Percentiles rank a stretch among this genome's conserved stretches.
Evolutionary conservation across 2,329 filamentous ascomycete species (phyloP).

Genomic region (Cladosporium sp.): DNA sequence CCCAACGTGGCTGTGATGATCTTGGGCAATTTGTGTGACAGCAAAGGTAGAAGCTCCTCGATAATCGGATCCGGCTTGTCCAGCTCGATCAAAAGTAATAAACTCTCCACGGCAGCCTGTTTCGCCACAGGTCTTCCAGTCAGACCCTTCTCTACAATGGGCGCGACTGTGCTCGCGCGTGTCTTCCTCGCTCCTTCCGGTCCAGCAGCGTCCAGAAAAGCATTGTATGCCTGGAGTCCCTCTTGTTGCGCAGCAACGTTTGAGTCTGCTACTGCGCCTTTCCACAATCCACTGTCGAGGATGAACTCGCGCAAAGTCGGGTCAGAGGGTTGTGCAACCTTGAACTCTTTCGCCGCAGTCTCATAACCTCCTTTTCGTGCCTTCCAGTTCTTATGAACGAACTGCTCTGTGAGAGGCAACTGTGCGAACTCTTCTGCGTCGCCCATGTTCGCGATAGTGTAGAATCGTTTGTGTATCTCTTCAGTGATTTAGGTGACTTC

Average conservation of each 20-base stretch:
- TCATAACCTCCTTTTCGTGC: conserved; percentile 93
- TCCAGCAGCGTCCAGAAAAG: conserved; percentile 88
- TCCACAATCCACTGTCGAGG: conserved; percentile 82
- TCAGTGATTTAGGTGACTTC: not conserved
- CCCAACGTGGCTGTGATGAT: conserved; percentile 71
- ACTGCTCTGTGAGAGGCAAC: conserved; percentile 73
- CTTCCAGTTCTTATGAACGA: conserved; percentile 94
- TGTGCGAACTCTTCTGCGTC: conserved; percentile 83
- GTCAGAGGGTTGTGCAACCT: conserved; percentile 76
- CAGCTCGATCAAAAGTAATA: conserved; percentile 84
- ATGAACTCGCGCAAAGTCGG: conserved; percentile 83
- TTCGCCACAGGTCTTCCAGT: conserved; percentile 88
- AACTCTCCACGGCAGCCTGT: conserved; percentile 75
- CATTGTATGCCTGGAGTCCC: conserved; percentile 78
- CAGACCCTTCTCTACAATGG: conserved; percentile 88
- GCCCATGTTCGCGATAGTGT: conserved; percentile 55
- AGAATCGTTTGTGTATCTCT: not conserved
- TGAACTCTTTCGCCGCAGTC: conserved; percentile 82
- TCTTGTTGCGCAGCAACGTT: conserved; percentile 97
- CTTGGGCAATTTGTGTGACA: conserved; percentile 88
- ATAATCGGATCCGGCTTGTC: conserved; percentile 81
- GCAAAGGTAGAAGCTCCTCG: conserved; percentile 78
- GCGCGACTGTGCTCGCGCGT: conserved; percentile 66
- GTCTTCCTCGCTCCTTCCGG: conserved; percentile 65
- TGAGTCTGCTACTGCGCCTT: conserved; percentile 84